Evolutionary conservation across 352 stramenopile genomes (phyloP).

Genomic region (Phytophthora macrochlamydospora): DNA sequence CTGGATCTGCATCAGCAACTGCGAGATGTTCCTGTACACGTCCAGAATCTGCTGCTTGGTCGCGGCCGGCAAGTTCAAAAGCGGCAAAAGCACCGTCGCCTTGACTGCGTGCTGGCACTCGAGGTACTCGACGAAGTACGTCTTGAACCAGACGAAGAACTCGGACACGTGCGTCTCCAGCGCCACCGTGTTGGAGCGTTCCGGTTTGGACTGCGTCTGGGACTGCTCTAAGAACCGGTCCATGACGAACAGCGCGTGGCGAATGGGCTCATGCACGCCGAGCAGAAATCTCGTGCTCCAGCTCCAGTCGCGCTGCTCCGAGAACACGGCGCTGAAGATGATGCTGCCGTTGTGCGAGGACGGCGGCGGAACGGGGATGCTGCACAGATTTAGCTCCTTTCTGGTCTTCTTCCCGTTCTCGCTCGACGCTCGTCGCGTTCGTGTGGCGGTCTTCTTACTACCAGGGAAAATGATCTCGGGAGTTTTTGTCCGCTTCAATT

Average conservation of each 20-base stretch:
- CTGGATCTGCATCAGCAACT: slow-evolving; percentile 63
- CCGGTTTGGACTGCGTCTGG: slow-evolving; percentile 40
- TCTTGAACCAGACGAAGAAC: slow-evolving; percentile 84
- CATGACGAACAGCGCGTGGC: slow-evolving; percentile 83
- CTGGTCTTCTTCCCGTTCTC: slow-evolving; percentile 7
- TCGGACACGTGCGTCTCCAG: slow-evolving; percentile 54
- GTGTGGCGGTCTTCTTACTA: slow-evolving; percentile 14
- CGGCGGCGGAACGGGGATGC: slow-evolving; percentile 48
- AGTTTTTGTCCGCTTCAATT: slow-evolving; percentile 36
- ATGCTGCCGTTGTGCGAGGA: slow-evolving; percentile 59
- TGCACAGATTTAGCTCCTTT: slow-evolving; percentile 40
- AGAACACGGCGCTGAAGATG: slow-evolving; percentile 74
- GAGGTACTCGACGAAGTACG: slow-evolving; percentile 79
- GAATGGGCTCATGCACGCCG: slow-evolving; percentile 76
- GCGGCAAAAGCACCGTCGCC: slow-evolving; percentile 55
- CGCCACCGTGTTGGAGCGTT: slow-evolving; percentile 31
- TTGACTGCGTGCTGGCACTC: slow-evolving; percentile 74
- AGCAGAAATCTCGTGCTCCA: slow-evolving; percentile 79
- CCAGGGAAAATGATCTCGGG: slow-evolving; percentile 36
- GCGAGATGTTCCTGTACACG: slow-evolving; percentile 73
- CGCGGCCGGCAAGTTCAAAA: slow-evolving; percentile 55
- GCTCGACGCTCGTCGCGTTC: not conserved
- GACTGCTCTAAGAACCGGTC: slow-evolving; percentile 78
- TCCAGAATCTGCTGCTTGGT: slow-evolving; percentile 66
- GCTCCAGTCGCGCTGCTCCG: slow-evolving; percentile 57